phyloP scores from a whole-genome alignment of 2,329 filamentous ascomycete species.

The Talaromyces amestolkiae region DNA sequence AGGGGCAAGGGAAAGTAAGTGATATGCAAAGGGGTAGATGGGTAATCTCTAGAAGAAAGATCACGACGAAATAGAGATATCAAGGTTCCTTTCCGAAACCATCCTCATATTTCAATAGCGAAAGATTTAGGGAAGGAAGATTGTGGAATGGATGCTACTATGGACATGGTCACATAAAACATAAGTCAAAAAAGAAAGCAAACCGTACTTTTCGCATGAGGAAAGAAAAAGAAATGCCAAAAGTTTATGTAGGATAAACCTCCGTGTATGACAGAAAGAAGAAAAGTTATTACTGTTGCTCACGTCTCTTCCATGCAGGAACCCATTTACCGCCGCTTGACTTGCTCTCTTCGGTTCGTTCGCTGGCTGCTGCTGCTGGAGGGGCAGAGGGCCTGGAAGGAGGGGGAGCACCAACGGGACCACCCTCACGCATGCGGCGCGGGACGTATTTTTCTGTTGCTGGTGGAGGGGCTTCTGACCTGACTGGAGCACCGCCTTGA shows the following conservation, averaged over 20 bases:
- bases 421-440: slow-evolving; percentile 25
- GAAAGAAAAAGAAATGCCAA: background rate
- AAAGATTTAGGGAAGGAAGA: background rate
- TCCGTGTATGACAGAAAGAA: background rate
- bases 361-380: slow-evolving; percentile 23
- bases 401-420: slow-evolving; percentile 25
- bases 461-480: slow-evolving; percentile 29
- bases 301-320: slow-evolving; percentile 37
- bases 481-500: slow-evolving; percentile 30
- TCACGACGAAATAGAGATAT: background rate
- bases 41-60: background rate
- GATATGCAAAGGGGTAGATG: background rate
- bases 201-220: slow-evolving; percentile 10
- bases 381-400: slow-evolving; percentile 21
- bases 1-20: background rate
- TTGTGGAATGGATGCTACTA: slow-evolving; percentile 15
- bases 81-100: background rate
- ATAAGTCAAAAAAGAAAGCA: background rate
- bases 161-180: slow-evolving; percentile 18
- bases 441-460: slow-evolving; percentile 14
- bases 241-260: slow-evolving; percentile 6
- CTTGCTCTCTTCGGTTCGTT: slow-evolving; percentile 32
- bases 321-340: slow-evolving; percentile 33
- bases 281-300: slow-evolving; percentile 28
- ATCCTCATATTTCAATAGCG: background rate